phyloP scores from a whole-genome alignment of 2,329 filamentous ascomycete genomes.

The Diaporthe sp. region DNA sequence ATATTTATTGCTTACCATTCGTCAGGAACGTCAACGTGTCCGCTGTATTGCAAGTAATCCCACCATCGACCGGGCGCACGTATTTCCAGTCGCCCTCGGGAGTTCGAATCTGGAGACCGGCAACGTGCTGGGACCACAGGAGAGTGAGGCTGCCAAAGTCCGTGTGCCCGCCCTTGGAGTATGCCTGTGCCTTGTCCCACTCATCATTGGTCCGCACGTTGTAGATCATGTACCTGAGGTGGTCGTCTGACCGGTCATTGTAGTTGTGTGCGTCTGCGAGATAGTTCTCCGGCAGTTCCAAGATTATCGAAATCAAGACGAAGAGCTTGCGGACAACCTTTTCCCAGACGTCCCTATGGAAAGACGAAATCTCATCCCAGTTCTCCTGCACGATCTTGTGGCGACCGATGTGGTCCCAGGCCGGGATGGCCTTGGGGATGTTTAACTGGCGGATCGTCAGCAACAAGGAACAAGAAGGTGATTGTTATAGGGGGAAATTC shows the following conservation, averaged over 20 bases:
- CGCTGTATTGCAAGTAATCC: slow-evolving; percentile 17
- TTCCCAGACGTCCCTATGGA: slow-evolving; percentile 12
- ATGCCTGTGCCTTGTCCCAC: slow-evolving; percentile 14
- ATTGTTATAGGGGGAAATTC: not conserved
- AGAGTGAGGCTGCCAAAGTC: slow-evolving; percentile 16
- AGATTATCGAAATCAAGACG: not conserved
- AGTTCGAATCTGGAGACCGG: slow-evolving; percentile 1
- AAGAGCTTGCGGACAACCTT: slow-evolving; percentile 16
- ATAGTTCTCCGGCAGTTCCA: slow-evolving; percentile 15
- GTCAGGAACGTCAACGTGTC: slow-evolving; percentile 19
- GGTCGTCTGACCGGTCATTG: slow-evolving; percentile 9
- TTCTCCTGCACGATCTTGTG: slow-evolving; percentile 20
- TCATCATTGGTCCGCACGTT: not conserved
- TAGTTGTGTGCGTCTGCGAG: slow-evolving; percentile 7
- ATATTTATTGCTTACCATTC: not conserved
- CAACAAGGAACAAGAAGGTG: not conserved
- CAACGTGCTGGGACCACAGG: slow-evolving; percentile 2
- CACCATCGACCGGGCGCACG: not conserved
- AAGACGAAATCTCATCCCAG: not conserved
- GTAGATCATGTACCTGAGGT: slow-evolving; percentile 11
- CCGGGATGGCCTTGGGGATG: slow-evolving; percentile 5
- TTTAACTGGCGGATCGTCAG: not conserved
- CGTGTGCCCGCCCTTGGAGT: slow-evolving; percentile 8
- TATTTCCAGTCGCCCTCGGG: not conserved
- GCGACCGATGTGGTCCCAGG: slow-evolving; percentile 7